These are phyloP conservation scores for Fusarium miscanthi DNA, from an alignment of 2,329 filamentous ascomycete genomes.

Conservation along the genomic window DNA sequence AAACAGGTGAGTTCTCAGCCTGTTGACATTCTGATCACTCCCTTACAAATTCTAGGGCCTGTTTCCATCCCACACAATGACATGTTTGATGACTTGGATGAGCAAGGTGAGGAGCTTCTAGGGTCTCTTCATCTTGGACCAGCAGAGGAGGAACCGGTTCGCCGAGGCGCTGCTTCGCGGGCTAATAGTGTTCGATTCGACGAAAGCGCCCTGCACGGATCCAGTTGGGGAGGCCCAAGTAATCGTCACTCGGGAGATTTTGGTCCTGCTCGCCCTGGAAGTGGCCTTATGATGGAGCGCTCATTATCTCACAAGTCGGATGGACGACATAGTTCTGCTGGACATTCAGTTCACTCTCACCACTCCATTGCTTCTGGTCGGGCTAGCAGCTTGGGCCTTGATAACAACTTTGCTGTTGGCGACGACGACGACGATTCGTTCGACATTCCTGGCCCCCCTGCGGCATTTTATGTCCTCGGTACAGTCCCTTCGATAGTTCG, in stretches of 20 bases:
- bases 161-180: slow-evolving; percentile 86
- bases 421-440: slow-evolving; percentile 76
- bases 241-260: slow-evolving; percentile 88
- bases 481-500: slow-evolving; percentile 93
- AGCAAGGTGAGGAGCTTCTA: slow-evolving; percentile 82
- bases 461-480: slow-evolving; percentile 85
- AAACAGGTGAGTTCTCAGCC: slow-evolving; percentile 74
- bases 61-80: slow-evolving; percentile 83
- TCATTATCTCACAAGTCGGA: slow-evolving; percentile 96
- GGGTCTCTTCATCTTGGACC: slow-evolving; percentile 83
- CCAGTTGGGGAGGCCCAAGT: slow-evolving; percentile 80
- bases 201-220: slow-evolving; percentile 91
- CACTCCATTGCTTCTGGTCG: slow-evolving; percentile 81
- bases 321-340: slow-evolving; percentile 92
- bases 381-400: slow-evolving; percentile 88
- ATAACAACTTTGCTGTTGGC: slow-evolving; percentile 73
- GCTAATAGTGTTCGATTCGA: slow-evolving; percentile 98
- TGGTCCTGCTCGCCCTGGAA: slow-evolving; percentile 78
- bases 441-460: slow-evolving; percentile 79
- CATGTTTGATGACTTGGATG: slow-evolving; percentile 90
- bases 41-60: slow-evolving; percentile 68
- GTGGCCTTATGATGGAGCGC: slow-evolving; percentile 89
- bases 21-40: background rate
- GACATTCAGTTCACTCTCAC: slow-evolving; percentile 76
- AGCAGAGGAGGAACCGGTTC: slow-evolving; percentile 84